Percentiles rank a stretch among this genome's conserved stretches.
Conservation (phyloP, 495 filamentous ascomycete species). For the Neurospora cerealis region DNA sequence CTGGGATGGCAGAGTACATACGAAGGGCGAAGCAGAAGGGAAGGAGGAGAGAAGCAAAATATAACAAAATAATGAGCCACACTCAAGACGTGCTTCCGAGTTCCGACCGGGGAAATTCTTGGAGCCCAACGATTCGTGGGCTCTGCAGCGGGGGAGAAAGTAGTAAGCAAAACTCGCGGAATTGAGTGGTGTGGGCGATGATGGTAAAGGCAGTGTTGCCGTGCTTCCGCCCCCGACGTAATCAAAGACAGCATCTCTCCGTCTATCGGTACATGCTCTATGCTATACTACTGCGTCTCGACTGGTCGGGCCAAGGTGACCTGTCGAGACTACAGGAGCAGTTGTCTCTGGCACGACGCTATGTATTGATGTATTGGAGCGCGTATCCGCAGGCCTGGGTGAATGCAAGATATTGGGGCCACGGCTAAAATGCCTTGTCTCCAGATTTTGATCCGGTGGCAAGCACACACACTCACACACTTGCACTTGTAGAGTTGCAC, state of each 20-base stretch:
- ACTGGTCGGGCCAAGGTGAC: not conserved
- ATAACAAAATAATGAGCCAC: not conserved
- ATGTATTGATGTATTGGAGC: conserved; percentile 14
- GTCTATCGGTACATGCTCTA: not conserved
- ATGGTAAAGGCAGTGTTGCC: conserved; percentile 10
- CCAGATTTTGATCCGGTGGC: conserved; percentile 20
- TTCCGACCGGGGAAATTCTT: not conserved
- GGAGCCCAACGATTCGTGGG: not conserved
- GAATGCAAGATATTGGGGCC: conserved; percentile 25
- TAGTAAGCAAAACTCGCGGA: not conserved
- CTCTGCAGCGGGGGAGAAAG: not conserved
- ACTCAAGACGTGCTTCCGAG: not conserved
- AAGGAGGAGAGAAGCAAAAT: not conserved
- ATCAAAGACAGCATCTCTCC: conserved; percentile 2
- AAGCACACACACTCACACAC: conserved; percentile 5
- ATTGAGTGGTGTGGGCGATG: not conserved
- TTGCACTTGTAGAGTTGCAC: conserved; percentile 1
- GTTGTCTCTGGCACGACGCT: conserved; percentile 8
- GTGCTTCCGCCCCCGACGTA: conserved; percentile 9
- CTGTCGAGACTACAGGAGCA: conserved; percentile 8
- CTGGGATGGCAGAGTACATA: not conserved
- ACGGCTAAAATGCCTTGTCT: conserved; percentile 26
- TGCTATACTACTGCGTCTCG: not conserved
- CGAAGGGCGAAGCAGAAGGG: not conserved
- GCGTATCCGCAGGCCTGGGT: conserved; percentile 27